Base-by-base conservation (phyloP, 2,329 filamentous ascomycete genomes). In the Talaromyces sp. region DNA sequence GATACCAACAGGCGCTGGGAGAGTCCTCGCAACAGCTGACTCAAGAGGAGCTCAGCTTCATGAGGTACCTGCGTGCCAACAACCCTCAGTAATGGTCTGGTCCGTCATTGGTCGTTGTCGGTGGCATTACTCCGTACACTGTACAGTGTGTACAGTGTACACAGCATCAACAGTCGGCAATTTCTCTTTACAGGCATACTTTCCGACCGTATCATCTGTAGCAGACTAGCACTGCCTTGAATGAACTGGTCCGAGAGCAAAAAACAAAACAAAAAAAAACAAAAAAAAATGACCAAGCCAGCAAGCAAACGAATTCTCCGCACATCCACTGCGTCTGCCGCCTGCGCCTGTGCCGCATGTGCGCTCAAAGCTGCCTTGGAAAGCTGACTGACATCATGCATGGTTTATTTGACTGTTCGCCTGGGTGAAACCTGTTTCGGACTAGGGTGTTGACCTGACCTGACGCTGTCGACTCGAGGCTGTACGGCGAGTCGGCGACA, bases 1-100 rank as follows among this genome's bases (percentile, higher is more conserved):
- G 91, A 64, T 97, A 97, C 72, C 83, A 89, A 70, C 83, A 90
- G 50, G 90, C 92, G 0, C 79, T 95, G 68, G 80, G 81, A 41
- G 83, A 85, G 12, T 83, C 84, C 24, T 74, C 72, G 50, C 71
- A 69, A 48, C 71, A 69, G 12, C 70, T 70, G 19, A 73, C 74
- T 11, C 76, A 77, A 59, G 74, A 80, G 53, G 82, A 83, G 62
- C 74, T 79, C 62, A 83, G 80, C 64, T 82, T 84, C 67, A 75
- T 78, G 26, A 73, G 80, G 65, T 83, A 82, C 64, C 65, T 83
- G 63, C 72, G 70, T 57, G 70, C 73, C 7, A 73, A 68, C 65
- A 72, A 71, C 58, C 54, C 58, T 69, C 61, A 59, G 56, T 62
- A 55, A 61, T 29, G 12, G n/a, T 32, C 24, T 29, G n/a, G 31